Evolutionary conservation across 2,329 filamentous ascomycete genomes (phyloP).

Genomic region (Lecanicillium sp.): DNA sequence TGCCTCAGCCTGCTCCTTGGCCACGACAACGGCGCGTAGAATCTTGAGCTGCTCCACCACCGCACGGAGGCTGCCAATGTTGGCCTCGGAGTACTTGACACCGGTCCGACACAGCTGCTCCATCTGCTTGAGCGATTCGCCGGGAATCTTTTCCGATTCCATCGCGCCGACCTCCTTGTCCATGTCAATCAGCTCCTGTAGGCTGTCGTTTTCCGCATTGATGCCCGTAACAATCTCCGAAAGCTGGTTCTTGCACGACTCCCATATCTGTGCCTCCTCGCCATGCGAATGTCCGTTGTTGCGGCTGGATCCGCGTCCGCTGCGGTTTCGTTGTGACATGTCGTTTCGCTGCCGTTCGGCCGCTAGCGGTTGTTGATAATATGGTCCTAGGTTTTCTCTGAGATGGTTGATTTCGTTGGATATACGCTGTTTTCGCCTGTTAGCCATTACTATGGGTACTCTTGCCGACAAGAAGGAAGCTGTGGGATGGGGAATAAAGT

Average conservation of each 20-base stretch:
- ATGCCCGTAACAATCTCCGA: conserved; percentile 30
- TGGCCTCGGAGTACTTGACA: conserved; percentile 31
- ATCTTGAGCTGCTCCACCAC: conserved; percentile 35
- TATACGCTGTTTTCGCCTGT: conserved; percentile 8
- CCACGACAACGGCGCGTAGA: conserved; percentile 31
- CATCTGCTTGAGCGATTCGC: conserved; percentile 31
- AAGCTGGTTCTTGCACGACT: conserved; percentile 29
- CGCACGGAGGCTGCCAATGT: conserved; percentile 25
- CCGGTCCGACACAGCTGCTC: conserved; percentile 33
- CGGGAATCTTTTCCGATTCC: conserved; percentile 28
- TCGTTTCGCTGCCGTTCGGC: conserved; percentile 8
- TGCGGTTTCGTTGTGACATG: conserved; percentile 37
- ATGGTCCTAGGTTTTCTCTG: conserved; percentile 8
- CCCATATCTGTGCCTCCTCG: conserved; percentile 36
- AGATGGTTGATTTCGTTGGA: conserved; percentile 8
- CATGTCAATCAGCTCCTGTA: conserved; percentile 28
- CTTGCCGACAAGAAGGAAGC: not conserved
- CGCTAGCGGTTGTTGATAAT: conserved; percentile 4
- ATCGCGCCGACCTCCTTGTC: conserved; percentile 32
- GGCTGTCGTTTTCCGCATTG: conserved; percentile 33
- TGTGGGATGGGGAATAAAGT: not conserved
- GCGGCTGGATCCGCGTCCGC: conserved; percentile 34
- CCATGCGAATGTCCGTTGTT: conserved; percentile 34
- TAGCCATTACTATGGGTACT: conserved; percentile 9
- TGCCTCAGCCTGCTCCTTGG: conserved; percentile 32